These are phyloP conservation scores for Coniochaeta sp. DNA, from an alignment of 2,329 filamentous ascomycete genomes.

Conservation along the genomic window DNA sequence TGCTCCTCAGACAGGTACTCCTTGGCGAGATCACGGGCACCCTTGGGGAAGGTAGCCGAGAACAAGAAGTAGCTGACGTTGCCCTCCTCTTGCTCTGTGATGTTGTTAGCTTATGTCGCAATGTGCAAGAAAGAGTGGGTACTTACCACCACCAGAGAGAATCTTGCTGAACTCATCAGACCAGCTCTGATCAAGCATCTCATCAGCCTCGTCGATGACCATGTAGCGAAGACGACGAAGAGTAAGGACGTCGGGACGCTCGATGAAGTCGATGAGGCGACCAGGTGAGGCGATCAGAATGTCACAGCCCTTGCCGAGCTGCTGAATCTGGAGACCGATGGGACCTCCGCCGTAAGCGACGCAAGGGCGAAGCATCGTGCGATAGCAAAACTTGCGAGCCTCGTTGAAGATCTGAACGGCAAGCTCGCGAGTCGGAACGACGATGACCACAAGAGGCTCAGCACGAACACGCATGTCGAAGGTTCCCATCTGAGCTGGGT, in stretches of 20 bases:
- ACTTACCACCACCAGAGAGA: slow-evolving; percentile 72
- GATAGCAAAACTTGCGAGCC: slow-evolving; percentile 85
- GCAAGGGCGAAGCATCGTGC: slow-evolving; percentile 87
- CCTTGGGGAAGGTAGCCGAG: slow-evolving; percentile 87
- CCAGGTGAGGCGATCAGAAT: slow-evolving; percentile 67
- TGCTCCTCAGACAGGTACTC: slow-evolving; percentile 68
- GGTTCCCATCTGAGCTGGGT: slow-evolving; percentile 47
- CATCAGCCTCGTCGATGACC: slow-evolving; percentile 91
- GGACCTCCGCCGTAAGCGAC: slow-evolving; percentile 84
- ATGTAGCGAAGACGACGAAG: slow-evolving; percentile 71
- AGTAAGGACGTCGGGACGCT: slow-evolving; percentile 59
- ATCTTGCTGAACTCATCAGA: slow-evolving; percentile 67
- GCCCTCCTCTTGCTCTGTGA: slow-evolving; percentile 65
- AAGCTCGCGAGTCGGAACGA: slow-evolving; percentile 83
- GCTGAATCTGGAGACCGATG: slow-evolving; percentile 57
- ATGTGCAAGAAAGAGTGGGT: not conserved
- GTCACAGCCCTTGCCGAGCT: slow-evolving; percentile 80
- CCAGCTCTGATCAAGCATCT: slow-evolving; percentile 80
- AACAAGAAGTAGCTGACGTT: slow-evolving; percentile 73
- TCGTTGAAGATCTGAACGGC: slow-evolving; percentile 95
- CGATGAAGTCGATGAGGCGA: slow-evolving; percentile 70
- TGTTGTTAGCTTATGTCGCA: slow-evolving; percentile 15
- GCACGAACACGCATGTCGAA: slow-evolving; percentile 51
- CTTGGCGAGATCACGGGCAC: slow-evolving; percentile 67
- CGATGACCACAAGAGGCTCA: slow-evolving; percentile 80